These are phyloP conservation scores for Crotalaria pallida DNA, from an alignment of 306 rosid species.

Conservation along the genomic window DNA sequence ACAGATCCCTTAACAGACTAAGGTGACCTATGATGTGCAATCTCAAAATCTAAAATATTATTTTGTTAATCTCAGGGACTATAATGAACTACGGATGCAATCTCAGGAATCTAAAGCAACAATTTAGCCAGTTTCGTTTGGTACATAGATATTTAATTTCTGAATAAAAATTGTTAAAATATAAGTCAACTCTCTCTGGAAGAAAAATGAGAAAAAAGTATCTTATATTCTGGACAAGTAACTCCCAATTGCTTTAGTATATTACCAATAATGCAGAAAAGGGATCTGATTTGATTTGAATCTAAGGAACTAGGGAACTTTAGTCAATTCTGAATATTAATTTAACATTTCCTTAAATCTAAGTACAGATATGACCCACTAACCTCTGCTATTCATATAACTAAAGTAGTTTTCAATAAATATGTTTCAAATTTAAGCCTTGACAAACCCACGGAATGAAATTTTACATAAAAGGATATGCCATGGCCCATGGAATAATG, in stretches of 20 bases:
- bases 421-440: neutral
- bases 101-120: no score
- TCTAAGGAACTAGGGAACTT: neutral
- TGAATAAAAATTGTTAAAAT: neutral
- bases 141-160: neutral
- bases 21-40: no score
- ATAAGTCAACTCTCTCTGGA: slow-evolving; percentile 23
- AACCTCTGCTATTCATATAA: neutral
- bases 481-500: neutral
- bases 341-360: neutral
- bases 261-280: neutral
- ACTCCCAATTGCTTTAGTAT: slow-evolving; percentile 5
- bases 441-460: neutral
- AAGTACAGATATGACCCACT: neutral
- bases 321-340: neutral
- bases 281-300: slow-evolving; percentile 16
- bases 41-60: no score
- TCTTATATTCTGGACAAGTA: slow-evolving; percentile 11
- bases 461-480: neutral
- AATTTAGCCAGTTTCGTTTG: neutral
- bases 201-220: neutral
- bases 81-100: no score
- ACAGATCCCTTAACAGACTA: no score
- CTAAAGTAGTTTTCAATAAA: neutral
- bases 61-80: no score